Percentiles rank a stretch among this genome's conserved stretches.
These are phyloP conservation scores for Wallacemonas collosoma DNA, from an alignment of 208 protist genomes.

Conservation along the genomic window DNA sequence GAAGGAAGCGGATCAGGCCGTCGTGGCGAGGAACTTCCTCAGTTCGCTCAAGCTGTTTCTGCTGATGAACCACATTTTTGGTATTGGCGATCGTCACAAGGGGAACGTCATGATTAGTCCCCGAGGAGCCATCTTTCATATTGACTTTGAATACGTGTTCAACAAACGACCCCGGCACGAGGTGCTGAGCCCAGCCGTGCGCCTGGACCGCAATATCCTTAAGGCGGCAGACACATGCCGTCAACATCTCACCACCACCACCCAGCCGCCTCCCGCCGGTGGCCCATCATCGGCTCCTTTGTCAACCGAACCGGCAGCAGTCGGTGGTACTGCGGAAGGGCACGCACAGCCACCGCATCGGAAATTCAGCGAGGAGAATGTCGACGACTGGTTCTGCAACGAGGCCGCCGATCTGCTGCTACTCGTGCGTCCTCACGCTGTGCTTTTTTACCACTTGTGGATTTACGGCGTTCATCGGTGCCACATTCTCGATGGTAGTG, in stretches of 20 bases:
- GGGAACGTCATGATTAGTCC: slow-evolving; percentile 82
- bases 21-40: slow-evolving; percentile 49
- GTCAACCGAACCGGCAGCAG: too few species aligned
- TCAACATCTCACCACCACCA: not conserved
- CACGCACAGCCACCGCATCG: too few species aligned
- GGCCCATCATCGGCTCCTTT: too few species aligned
- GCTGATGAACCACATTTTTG: slow-evolving; percentile 85
- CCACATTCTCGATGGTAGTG: slow-evolving; percentile 31
- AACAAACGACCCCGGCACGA: slow-evolving; percentile 64
- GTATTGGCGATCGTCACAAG: slow-evolving; percentile 80
- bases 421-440: slow-evolving; percentile 54
- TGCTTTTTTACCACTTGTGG: slow-evolving; percentile 63
- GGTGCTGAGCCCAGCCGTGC: slow-evolving; percentile 42
- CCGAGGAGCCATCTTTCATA: slow-evolving; percentile 76
- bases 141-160: slow-evolving; percentile 83
- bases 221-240: slow-evolving; percentile 23
- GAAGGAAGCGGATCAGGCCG: not conserved
- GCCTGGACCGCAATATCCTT: slow-evolving; percentile 50
- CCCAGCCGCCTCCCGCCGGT: too few species aligned
- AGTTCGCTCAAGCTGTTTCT: slow-evolving; percentile 84
- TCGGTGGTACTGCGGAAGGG: too few species aligned
- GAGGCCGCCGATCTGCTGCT: slow-evolving; percentile 76
- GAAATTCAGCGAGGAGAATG: not conserved
- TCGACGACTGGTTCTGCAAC: slow-evolving; percentile 52
- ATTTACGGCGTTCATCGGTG: slow-evolving; percentile 56